Evolutionary conservation across 257 asterid genomes (phyloP), one percentile per base, ranked within the genome.

Genomic region (Buddleja alternifolia): DNA sequence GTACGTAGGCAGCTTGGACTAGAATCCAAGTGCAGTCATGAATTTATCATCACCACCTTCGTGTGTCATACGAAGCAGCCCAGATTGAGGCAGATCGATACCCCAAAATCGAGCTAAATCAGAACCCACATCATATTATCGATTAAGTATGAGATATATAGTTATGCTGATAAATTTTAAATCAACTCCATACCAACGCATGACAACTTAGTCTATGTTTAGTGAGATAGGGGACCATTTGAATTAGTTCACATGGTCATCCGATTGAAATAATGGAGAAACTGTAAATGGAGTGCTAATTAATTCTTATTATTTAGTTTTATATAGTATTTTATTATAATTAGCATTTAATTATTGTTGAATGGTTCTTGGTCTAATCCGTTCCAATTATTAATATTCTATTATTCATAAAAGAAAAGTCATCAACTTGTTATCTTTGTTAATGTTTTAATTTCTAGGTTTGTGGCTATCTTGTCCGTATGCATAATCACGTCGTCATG

Each of bases 391-490:
- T 51, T n/a, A 17, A 51, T 15, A 1, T 19, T 2, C 2, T 36
- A 70, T 63, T 34, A 50, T 21, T 20, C 23, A n/a, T 14, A 32
- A 17, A 32, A 10, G 11, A 58, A 52, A 77, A 66, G 75, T 77
- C 78, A 53, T 52, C 61, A 72, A 37, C 20, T 42, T 29, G 29
- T 10, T 52, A 5, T 29, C 1, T 32, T 42, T 1, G 2, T 48
- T 16, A 29, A 11, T 23, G 10, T 21, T 17, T 42, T 71, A 23
- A 29, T 36, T 51, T 46, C 37, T 53, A 24, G 46, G 46, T 61
- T 42, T 46, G 44, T 57, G 63, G 65, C 47, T 64, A 55, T 52
- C 69, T 59, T 58, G 79, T 61, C 61, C 72, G 23, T 53, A 70
- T 57, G 25, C 54, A 64, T 20, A 61, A 34, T 37, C 25, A 57